Base-by-base conservation (phyloP, 805 yeast genomes). In the Torulaspora delbrueckii region DNA sequence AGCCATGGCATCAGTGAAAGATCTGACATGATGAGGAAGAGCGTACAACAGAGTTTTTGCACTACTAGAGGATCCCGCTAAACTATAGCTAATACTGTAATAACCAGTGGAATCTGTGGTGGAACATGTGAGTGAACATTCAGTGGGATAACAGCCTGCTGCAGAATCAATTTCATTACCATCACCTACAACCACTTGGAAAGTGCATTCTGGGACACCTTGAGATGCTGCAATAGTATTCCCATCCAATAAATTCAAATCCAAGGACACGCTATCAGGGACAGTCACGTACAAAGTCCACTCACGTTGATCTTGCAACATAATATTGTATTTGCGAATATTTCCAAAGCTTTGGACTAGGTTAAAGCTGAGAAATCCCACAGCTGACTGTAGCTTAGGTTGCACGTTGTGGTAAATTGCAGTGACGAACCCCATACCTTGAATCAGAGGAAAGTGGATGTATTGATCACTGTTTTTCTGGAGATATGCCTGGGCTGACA, bases 381-480 rank as follows among this genome's bases (percentile, higher is more conserved):
- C 84, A 24, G 73, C 75, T 19, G 86, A 77, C n/a, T 74, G 72
- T 22, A 84, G 53, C 47, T 66, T 62, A 2, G 88, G 84, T 24
- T 71, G 71, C 55, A 81, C 65, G 48, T 70, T 66, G 58, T 75
- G 73, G 51, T 76, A 82, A 22, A 76, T 65, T 23, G 82, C 86
- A 26, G 96, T 83, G 12, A 86, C 78, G 51, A 86, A 80, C 5
- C 96, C 96, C 75, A 75, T 74, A 44, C 97, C 97, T 63, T 84
- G 90, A 5, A 83, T 85, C 44, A 85, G 58, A 3, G 91, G 90
- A 31, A 77, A 60, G 27, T 68, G 68, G 42, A 81, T 59, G 27
- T 67, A 71, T 37, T 78, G 78, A 12, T 57, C 45, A 13, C 39
- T 54, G 47, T 46, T 55, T 24, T 52, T 47, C 36, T 58, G 61